phyloP scores from a whole-genome alignment of 176 grass and related monocot genomes.

The Triticum timopheevii region DNA sequence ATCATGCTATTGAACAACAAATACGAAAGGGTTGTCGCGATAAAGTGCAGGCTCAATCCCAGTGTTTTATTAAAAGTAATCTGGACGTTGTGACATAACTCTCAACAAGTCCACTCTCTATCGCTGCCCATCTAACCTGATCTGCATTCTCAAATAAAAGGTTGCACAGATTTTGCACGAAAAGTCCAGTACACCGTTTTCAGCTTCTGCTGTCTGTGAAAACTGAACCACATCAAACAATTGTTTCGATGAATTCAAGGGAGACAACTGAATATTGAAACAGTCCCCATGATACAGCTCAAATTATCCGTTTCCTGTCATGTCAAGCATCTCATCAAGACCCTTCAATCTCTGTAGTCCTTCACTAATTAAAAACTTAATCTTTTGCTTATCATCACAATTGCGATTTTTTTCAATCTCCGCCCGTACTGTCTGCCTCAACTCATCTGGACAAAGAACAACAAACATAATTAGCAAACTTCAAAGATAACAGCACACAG shows the following conservation, averaged over 20 bases:
- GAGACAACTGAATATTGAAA: neutral
- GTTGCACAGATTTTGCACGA: neutral
- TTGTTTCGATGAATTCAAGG: neutral
- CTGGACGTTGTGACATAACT: neutral
- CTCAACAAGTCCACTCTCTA: neutral
- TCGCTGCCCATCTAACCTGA: neutral
- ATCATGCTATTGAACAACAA: neutral
- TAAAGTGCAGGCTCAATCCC: neutral
- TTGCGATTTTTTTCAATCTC: slow-evolving; percentile 86
- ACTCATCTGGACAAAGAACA: slow-evolving; percentile 57
- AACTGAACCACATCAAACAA: neutral
- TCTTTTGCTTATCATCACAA: slow-evolving; percentile 83
- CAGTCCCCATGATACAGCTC: neutral
- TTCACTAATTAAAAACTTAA: slow-evolving; percentile 81
- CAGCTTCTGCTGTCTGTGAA: neutral
- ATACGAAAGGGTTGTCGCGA: too few species aligned
- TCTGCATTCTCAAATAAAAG: neutral
- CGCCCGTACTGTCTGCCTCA: slow-evolving; percentile 62
- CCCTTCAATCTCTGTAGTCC: slow-evolving; percentile 77
- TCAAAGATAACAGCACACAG: neutral
- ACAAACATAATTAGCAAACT: slow-evolving; percentile 7
- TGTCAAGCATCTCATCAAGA: slow-evolving; percentile 95
- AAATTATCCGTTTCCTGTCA: slow-evolving; percentile 68
- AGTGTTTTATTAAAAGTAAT: slow-evolving; percentile 10
- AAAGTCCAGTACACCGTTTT: neutral